Conservation (phyloP, 306 rosid species). For the Sesbania bispinosa region DNA sequence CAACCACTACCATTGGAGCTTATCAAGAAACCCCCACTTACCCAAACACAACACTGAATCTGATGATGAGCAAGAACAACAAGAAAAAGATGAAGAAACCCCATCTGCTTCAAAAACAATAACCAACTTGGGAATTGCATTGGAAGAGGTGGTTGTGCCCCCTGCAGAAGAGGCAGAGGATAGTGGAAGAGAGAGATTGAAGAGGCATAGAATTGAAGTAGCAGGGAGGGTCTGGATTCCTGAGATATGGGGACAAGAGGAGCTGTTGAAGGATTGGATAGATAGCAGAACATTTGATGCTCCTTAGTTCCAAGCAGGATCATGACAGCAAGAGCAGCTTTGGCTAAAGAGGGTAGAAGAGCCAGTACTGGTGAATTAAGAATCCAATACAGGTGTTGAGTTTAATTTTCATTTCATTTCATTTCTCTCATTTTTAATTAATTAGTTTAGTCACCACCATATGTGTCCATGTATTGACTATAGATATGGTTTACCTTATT, state of each 20-base stretch:
- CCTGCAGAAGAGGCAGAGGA: conserved; percentile 3
- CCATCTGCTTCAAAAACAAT: conserved; percentile 6
- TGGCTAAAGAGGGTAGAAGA: conserved; percentile 57
- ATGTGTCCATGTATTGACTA: background rate
- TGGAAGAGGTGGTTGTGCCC: background rate
- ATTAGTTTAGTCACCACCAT: background rate
- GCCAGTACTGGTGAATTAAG: conserved; percentile 38
- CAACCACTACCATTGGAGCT: conserved; percentile 27
- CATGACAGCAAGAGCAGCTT: conserved; percentile 59
- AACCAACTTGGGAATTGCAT: background rate
- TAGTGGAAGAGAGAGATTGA: conserved; percentile 71
- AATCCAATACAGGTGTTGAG: conserved; percentile 65
- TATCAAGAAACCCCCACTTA: conserved; percentile 18
- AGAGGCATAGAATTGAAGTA: conserved; percentile 64
- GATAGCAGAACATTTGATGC: conserved; percentile 80
- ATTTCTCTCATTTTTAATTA: background rate
- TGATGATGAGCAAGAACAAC: background rate
- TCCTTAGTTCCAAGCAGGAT: conserved; percentile 55
- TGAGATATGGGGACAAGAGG: conserved; percentile 93
- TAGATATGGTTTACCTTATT: background rate
- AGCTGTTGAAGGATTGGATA: conserved; percentile 75
- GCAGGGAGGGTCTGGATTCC: conserved; percentile 87
- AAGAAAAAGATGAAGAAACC: background rate
- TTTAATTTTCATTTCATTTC: conserved; percentile 11
- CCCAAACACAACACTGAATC: background rate